Percentiles rank a stretch among this genome's conserved stretches.
phyloP scores from a whole-genome alignment of 208 protist species.

The Trypanosomatidae sp. region DNA sequence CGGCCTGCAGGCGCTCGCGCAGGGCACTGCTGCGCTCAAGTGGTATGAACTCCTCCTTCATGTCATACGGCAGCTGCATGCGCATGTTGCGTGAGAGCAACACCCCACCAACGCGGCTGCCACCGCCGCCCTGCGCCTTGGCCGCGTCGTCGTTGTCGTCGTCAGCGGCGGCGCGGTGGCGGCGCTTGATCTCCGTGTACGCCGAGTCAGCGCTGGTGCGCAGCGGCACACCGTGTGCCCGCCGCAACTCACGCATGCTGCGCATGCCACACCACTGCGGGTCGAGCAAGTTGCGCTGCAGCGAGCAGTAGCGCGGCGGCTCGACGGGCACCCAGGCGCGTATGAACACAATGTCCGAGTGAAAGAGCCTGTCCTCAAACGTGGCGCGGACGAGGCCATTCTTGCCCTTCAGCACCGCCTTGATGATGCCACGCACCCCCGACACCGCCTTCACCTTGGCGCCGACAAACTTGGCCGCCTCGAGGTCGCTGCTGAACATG shows the following conservation, averaged over 20 bases:
- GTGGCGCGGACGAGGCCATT: slow-evolving; percentile 94
- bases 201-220: slow-evolving; percentile 42
- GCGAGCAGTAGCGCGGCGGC: slow-evolving; percentile 94
- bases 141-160: slow-evolving; percentile 13
- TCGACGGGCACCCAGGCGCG: slow-evolving; percentile 96
- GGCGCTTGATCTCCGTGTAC: slow-evolving; percentile 80
- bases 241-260: slow-evolving; percentile 77
- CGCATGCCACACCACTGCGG: slow-evolving; percentile 76
- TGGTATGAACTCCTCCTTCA: slow-evolving; percentile 88
- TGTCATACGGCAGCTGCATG: slow-evolving; percentile 74
- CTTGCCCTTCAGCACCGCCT: slow-evolving; percentile 91
- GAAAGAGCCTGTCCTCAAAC: slow-evolving; percentile 99
- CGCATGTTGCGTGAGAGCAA: slow-evolving; percentile 72
- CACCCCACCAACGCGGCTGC: no score
- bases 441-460: slow-evolving; percentile 96
- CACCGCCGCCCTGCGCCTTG: no score
- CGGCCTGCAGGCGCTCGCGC: slow-evolving; percentile 57
- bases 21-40: slow-evolving; percentile 33
- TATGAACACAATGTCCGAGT: slow-evolving; percentile 98
- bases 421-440: slow-evolving; percentile 98
- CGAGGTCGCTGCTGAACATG: slow-evolving; percentile 91
- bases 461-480: slow-evolving; percentile 98
- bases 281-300: slow-evolving; percentile 87
- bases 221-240: slow-evolving; percentile 46
- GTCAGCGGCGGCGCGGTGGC: slow-evolving; percentile 40